These are phyloP conservation scores for Xylariales sp. DNA, from an alignment of 2,329 filamentous ascomycete species.

Conservation along the genomic window DNA sequence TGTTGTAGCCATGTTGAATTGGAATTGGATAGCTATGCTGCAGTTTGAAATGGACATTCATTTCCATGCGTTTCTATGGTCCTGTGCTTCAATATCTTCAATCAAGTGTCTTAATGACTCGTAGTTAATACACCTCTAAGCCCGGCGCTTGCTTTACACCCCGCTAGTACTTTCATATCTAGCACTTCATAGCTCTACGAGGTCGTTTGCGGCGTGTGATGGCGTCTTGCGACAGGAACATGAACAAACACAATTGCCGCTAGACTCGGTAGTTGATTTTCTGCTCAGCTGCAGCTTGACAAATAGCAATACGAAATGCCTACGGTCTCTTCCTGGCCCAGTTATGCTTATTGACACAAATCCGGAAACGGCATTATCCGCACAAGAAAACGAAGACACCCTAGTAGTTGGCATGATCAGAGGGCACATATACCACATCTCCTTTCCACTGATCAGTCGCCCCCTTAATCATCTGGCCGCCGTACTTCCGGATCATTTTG, in stretches of 20 bases:
- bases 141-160: too few species aligned
- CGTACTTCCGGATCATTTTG: constrained; percentile 32
- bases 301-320: background rate
- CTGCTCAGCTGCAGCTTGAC: background rate
- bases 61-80: too few species aligned
- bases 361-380: background rate
- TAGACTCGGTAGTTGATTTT: constrained; percentile 2
- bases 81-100: too few species aligned
- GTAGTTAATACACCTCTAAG: too few species aligned
- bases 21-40: too few species aligned
- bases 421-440: constrained; percentile 33
- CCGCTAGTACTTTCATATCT: too few species aligned
- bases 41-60: too few species aligned
- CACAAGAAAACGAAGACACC: constrained; percentile 1
- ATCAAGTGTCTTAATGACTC: too few species aligned
- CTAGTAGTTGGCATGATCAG: constrained; percentile 36
- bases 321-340: background rate
- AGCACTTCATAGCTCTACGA: too few species aligned
- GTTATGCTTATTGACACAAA: background rate
- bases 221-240: background rate
- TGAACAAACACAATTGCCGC: background rate
- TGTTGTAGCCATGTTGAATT: too few species aligned
- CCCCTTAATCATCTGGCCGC: constrained; percentile 29
- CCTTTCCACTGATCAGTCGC: constrained; percentile 28
- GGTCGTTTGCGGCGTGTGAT: too few species aligned